Evolutionary conservation across 2,329 filamentous ascomycete genomes (phyloP).

Genomic region (Fusarium sublunatum): DNA sequence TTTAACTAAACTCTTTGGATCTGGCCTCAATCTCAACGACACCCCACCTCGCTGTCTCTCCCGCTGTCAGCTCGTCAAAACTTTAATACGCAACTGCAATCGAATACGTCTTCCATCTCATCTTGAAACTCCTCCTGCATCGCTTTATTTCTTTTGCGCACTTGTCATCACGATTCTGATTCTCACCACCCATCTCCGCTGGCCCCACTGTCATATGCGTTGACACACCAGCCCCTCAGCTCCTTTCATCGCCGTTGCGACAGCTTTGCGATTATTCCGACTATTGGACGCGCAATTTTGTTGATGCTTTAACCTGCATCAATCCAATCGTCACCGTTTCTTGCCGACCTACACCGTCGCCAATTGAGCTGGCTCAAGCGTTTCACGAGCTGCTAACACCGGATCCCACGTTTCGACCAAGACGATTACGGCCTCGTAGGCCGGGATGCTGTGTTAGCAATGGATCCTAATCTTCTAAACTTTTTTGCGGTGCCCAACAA

Average conservation of each 20-base stretch:
- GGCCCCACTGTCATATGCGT: slow-evolving; percentile 38
- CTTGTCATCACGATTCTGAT: slow-evolving; percentile 17
- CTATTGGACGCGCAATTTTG: slow-evolving; percentile 19
- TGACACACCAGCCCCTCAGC: slow-evolving; percentile 35
- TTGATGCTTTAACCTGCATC: slow-evolving; percentile 17
- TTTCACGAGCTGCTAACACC: slow-evolving; percentile 37
- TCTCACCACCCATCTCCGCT: slow-evolving; percentile 15
- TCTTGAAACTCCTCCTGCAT: slow-evolving; percentile 5
- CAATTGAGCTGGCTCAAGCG: slow-evolving; percentile 38
- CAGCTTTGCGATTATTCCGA: slow-evolving; percentile 26
- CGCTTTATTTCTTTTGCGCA: slow-evolving; percentile 25
- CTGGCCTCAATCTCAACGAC: slow-evolving; percentile 42
- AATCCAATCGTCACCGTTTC: slow-evolving; percentile 4
- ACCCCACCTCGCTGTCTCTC: slow-evolving; percentile 37
- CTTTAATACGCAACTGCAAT: slow-evolving; percentile 12
- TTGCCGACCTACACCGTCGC: slow-evolving; percentile 11
- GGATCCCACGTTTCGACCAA: slow-evolving; percentile 36
- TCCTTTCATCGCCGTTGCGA: slow-evolving; percentile 34
- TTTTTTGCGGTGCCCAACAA: slow-evolving; percentile 48
- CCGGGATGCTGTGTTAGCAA: slow-evolving; percentile 49
- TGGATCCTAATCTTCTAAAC: slow-evolving; percentile 48
- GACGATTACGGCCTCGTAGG: slow-evolving; percentile 41
- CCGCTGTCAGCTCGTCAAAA: slow-evolving; percentile 21
- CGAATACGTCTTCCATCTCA: slow-evolving; percentile 13
- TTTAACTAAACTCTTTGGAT: slow-evolving; percentile 26